Percentiles rank a stretch among this genome's conserved stretches.
These are phyloP conservation scores for Citrullus amarus DNA, from an alignment of 306 rosid genomes.

Conservation along the genomic window DNA sequence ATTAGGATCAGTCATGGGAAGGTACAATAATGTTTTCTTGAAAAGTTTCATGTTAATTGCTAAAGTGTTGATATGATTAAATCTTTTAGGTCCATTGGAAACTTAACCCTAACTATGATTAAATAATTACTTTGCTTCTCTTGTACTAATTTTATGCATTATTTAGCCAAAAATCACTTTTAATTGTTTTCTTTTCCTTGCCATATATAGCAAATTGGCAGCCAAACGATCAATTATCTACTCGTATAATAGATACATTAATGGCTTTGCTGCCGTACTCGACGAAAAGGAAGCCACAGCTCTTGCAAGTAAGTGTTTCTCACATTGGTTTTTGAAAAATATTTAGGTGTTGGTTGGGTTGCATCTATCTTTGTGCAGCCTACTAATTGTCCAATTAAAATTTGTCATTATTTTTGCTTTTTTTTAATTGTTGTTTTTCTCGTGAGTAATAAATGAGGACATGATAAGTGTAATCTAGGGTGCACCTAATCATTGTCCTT, in stretches of 20 bases:
- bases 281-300: conserved; percentile 34
- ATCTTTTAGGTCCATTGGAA: no score
- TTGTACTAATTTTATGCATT: neutral
- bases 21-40: conserved; percentile 18
- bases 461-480: no score
- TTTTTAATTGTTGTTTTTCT: no score
- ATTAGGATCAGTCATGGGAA: conserved; percentile 40
- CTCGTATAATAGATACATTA: conserved; percentile 44
- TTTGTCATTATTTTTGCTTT: no score
- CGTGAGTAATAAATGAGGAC: no score
- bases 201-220: conserved; percentile 20
- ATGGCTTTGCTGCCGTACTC: conserved; percentile 71
- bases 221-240: conserved; percentile 49
- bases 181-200: neutral
- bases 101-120: no score
- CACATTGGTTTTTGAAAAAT: neutral
- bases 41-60: neutral
- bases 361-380: no score
- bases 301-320: conserved; percentile 28
- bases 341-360: no score
- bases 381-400: no score
- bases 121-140: neutral
- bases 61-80: no score
- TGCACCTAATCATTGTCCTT: no score
- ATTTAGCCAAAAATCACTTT: no score